Evolutionary conservation across 2,329 filamentous ascomycete genomes (phyloP), one percentile per base, ranked within the genome.

Genomic region (Tolypocladium cylindrosporum): DNA sequence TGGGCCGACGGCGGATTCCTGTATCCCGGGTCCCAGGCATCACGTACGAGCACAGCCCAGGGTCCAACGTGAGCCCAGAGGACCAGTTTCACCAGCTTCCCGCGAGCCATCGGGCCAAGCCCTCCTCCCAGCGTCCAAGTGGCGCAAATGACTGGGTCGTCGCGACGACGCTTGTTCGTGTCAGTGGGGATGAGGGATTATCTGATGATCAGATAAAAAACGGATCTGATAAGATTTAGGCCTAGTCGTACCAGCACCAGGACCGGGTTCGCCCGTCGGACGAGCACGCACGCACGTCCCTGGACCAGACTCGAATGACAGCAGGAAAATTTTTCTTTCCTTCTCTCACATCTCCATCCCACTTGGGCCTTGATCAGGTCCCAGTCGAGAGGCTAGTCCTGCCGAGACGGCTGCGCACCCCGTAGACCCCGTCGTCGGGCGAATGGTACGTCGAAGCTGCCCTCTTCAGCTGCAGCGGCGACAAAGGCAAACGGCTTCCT

Each of bases 191-290:
- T 72, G 73, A 74, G 73, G 69, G 69, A 71, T 74, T 77, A 79
- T 79, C 77, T 76, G 77, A 79, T 79, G 71, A 80, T 81, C 78
- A 77, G 78, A 80, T 80, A 79, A 79, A 77, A 68, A 65, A 55
- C 53, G 70, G 69, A 73, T 73, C 71, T 66, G 70, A 74, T 72
- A 74, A 74, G 69, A 74, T 73, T 34, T 34, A 8, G 48, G 14
- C 39, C 14, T 16, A 0, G 39, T 40, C 39, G 14, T 8, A 19
- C 39, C 14, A 40, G 39, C 16, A 19, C 16, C 39, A 8, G 7
- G 10, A 40, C 39, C 39, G 16, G 39, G 14, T 37, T 52, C 31
- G 31, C 10, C 48, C 19, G 16, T 36, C 21, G 31, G 31, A 21
- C 48, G 16, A 36, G 19, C 48, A 21, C 31, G 16, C 8, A 36